A percentile compares a stretch with the other conserved stretches of the same genome.
Evolutionary conservation across 139 green algal species (phyloP).

Genomic region (Protoeuglena noctilucae): DNA sequence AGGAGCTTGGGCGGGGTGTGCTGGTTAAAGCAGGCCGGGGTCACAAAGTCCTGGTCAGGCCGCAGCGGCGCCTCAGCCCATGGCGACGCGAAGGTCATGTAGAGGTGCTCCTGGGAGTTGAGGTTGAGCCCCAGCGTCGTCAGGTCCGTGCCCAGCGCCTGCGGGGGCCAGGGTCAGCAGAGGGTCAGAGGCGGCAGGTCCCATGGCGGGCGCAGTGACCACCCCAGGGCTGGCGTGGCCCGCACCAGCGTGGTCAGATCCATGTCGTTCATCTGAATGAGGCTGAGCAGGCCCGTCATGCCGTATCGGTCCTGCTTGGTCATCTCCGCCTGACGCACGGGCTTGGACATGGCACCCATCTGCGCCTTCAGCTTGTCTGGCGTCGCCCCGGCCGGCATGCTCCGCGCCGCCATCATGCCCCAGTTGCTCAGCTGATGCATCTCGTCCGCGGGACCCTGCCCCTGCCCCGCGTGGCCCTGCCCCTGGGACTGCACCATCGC

Average conservation of each 20-base stretch:
- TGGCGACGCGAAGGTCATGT: conserved; percentile 65
- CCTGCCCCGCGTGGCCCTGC: conserved; percentile 11
- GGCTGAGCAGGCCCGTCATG: conserved; percentile 74
- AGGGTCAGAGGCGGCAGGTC: no score
- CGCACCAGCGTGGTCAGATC: conserved; percentile 89
- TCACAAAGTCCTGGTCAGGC: conserved; percentile 15
- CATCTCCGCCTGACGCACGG: no score
- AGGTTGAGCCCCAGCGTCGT: conserved; percentile 91
- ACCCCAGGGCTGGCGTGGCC: no score
- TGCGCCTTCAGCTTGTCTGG: no score
- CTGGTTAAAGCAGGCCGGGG: conserved; percentile 10
- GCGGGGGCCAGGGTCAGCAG: no score
- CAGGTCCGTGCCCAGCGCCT: conserved; percentile 86
- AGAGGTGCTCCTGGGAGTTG: conserved; percentile 60
- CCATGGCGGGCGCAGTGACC: no score
- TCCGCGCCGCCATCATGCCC: no score
- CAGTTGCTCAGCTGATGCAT: no score
- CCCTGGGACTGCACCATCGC: conserved; percentile 9
- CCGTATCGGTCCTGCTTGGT: conserved; percentile 67
- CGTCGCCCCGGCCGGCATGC: no score
- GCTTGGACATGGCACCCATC: no score
- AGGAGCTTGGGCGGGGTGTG: conserved; percentile 22
- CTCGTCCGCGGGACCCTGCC: no score
- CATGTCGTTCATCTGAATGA: conserved; percentile 83
- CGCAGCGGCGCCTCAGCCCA: conserved; percentile 54